A percentile compares a stretch with the other conserved stretches of the same genome.
Conservation (phyloP, 2,329 filamentous ascomycete species). For the Sclerotinia spermophila region DNA sequence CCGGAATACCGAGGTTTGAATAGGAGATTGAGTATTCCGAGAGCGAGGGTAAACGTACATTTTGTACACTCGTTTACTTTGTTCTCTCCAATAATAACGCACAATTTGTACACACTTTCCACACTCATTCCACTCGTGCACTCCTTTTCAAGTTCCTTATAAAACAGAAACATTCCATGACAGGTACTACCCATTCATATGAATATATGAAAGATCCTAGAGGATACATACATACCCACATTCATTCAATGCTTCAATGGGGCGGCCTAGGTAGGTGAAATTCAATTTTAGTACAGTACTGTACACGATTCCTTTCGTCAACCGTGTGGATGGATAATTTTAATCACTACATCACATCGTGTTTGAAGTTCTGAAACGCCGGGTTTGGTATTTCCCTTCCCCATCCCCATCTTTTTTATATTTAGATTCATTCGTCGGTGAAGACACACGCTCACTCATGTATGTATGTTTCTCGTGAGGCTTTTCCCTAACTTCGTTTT, state of each 20-base stretch:
- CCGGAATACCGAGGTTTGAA: conserved; percentile 3
- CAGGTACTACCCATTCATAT: not conserved
- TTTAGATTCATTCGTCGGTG: not conserved
- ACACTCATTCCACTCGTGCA: too few relatives aligned
- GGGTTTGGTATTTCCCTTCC: not conserved
- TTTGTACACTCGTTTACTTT: not conserved
- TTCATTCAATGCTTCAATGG: not conserved
- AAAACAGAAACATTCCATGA: not conserved
- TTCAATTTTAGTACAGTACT: not conserved
- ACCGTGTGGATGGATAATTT: not conserved
- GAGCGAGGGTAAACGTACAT: not conserved
- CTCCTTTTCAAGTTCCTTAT: too few relatives aligned
- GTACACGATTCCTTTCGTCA: not conserved
- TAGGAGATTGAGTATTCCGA: not conserved
- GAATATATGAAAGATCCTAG: not conserved
- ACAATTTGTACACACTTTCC: too few relatives aligned
- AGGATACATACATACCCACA: too few relatives aligned
- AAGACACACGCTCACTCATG: not conserved
- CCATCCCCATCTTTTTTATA: not conserved
- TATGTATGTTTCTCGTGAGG: not conserved
- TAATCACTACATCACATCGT: too few relatives aligned
- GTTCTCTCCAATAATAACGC: not conserved
- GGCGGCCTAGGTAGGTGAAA: not conserved
- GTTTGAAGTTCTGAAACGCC: not conserved
- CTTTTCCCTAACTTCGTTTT: too few relatives aligned